A percentile compares a stretch with the other conserved stretches of the same genome.
Conservation (phyloP, 345 rosid genomes). For the Xanthoceras sorbifolium region DNA sequence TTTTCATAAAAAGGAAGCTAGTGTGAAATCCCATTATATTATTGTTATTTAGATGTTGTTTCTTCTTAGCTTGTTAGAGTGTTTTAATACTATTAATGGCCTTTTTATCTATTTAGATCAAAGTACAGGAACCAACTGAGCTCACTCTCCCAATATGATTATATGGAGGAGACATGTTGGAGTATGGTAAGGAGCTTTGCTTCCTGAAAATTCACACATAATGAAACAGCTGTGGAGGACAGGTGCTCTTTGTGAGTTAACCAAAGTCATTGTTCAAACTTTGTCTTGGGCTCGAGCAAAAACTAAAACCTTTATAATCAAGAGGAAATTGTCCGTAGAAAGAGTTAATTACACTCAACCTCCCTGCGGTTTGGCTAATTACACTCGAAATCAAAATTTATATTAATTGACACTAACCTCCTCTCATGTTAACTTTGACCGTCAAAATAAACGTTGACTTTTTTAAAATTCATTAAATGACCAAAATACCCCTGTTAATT, state of each 20-base stretch:
- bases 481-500: too few relatives aligned
- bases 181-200: not conserved
- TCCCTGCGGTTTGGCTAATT: too few relatives aligned
- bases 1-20: not conserved
- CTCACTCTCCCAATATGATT: too few relatives aligned
- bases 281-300: not conserved
- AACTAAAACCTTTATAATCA: not conserved
- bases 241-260: not conserved
- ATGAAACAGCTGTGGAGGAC: not conserved
- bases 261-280: constrained; percentile 1
- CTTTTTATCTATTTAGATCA: too few relatives aligned
- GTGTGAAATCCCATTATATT: not conserved
- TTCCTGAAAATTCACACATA: not conserved
- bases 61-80: not conserved
- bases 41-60: not conserved
- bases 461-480: too few relatives aligned
- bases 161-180: constrained; percentile 14
- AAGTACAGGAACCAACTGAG: not conserved
- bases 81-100: too few relatives aligned
- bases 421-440: too few relatives aligned
- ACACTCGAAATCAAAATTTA: too few relatives aligned
- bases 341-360: too few relatives aligned
- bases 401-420: too few relatives aligned
- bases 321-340: too few relatives aligned
- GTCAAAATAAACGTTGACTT: too few relatives aligned